Base-by-base conservation (phyloP, 1,139 yeast species). In the Diutina sp. region DNA sequence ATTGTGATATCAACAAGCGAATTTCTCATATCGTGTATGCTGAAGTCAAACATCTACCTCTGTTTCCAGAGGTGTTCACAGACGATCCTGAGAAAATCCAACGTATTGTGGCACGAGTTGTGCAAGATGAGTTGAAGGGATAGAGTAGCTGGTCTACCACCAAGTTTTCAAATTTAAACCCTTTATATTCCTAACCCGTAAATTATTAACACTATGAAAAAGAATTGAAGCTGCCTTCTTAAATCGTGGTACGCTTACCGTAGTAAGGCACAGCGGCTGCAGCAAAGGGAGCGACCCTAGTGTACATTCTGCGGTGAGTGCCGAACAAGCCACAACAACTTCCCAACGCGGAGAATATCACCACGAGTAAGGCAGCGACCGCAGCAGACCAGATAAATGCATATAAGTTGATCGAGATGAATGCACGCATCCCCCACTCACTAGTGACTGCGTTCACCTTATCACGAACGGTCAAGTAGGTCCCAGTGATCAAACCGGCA, bases 21-120 rank as follows among this genome's bases (percentile, higher is more conserved):
- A 62, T 74, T 61, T 66, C 83, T 62, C 62, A 82, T 64, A 62
- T 76, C 70, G 66, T 83, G 64, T 72, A 84, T 77, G 51, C 67
- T 6, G 38, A 32, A 18, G 44, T 50, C 14, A 30, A 30, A 50
- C 9, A 16, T 11, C 7, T 32, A 16, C 41, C 53, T n/a, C 41
- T 11, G 2, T 51, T 68, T 38, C 62, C 61, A 12, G 61, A 61
- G 9, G 61, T 63, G 41, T 66, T 70, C 52, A 61, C 61, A 8
- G 58, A 51, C 14, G 62, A 63, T 21, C 62, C 51, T 14, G 51
- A 47, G 7, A 28, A 8, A 14, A 47, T 47, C 7, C 35, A 28
- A 11, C 18, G 6, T 29, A 47, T 47, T 11, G 51, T 47, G 16
- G 51, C 2, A n/a, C 16, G 32, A 47, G 30, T 28, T 14, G 29